Conservation (phyloP, 345 rosid species). For the Citrus sp. region DNA sequence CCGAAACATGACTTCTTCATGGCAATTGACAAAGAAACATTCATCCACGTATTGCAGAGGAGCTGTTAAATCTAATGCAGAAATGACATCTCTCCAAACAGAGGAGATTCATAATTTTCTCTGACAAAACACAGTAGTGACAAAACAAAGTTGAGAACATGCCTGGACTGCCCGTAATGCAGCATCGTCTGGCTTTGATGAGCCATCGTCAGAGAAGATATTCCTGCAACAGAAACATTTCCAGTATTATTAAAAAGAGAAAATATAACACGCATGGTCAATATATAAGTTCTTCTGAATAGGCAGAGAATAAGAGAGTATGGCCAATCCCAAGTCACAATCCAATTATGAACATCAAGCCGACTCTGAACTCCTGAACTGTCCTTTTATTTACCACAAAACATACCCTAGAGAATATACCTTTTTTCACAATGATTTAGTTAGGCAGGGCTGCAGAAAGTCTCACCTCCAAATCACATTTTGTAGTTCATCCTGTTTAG, state of each 20-base stretch:
- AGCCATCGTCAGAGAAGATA: conserved; percentile 80
- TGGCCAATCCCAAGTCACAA: background rate
- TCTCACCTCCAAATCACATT: conserved; percentile 79
- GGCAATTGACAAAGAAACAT: conserved; percentile 6
- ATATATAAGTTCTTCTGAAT: background rate
- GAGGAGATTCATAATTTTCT: background rate
- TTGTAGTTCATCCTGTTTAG: conserved; percentile 62
- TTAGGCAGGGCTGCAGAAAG: background rate
- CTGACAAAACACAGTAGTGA: background rate
- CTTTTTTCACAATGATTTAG: background rate
- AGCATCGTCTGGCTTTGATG: conserved; percentile 51
- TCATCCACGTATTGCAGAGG: background rate
- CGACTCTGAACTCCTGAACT: background rate
- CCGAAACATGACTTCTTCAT: background rate
- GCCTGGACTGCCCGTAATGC: conserved; percentile 69
- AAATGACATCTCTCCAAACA: background rate
- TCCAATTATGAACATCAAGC: background rate
- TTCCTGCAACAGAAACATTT: conserved; percentile 55
- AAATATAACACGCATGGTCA: background rate
- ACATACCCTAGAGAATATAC: background rate
- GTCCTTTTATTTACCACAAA: background rate
- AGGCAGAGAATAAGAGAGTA: background rate
- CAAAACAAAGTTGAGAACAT: conserved; percentile 31
- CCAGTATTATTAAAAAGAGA: background rate
- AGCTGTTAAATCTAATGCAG: background rate